These are phyloP conservation scores for Scedosporium apiospermum DNA, from an alignment of 2,329 filamentous ascomycete species.

Conservation along the genomic window DNA sequence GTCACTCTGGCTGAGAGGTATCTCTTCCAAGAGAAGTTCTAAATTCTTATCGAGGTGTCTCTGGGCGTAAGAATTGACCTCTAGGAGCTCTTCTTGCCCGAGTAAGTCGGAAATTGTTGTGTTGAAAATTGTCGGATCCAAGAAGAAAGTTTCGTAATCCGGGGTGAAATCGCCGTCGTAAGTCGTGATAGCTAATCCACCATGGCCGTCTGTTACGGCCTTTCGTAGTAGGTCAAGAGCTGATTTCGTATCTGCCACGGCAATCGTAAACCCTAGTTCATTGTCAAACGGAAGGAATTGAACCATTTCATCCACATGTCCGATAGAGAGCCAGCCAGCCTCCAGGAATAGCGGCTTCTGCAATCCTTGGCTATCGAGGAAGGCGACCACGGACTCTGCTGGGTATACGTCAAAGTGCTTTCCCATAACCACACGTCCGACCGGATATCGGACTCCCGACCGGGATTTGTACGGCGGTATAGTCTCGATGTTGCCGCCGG, in stretches of 20 bases:
- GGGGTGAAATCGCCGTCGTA: neutral
- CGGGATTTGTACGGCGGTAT: constrained; percentile 19
- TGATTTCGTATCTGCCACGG: constrained; percentile 13
- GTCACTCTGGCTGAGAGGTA: constrained; percentile 14
- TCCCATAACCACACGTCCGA: constrained; percentile 11
- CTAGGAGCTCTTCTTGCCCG: neutral
- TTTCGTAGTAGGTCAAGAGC: constrained; percentile 16
- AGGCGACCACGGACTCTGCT: constrained; percentile 13
- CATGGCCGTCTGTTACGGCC: constrained; percentile 15
- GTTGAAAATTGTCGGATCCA: neutral
- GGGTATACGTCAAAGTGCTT: constrained; percentile 8
- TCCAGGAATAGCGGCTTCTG: constrained; percentile 22
- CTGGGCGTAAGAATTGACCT: constrained; percentile 9
- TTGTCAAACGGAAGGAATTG: constrained; percentile 18
- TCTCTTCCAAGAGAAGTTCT: constrained; percentile 14
- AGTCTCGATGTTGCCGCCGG: constrained; percentile 25
- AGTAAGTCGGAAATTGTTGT: neutral
- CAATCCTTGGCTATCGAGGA: constrained; percentile 17
- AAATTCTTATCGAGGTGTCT: constrained; percentile 15
- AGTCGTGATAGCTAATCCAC: constrained; percentile 5
- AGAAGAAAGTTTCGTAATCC: neutral
- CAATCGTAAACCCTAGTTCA: constrained; percentile 14
- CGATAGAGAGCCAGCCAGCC: constrained; percentile 19
- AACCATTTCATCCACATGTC: constrained; percentile 25
- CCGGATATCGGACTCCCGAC: constrained; percentile 11